phyloP scores from a whole-genome alignment of 768 basidiomycete species.

The Hygrocybe coccinea region DNA sequence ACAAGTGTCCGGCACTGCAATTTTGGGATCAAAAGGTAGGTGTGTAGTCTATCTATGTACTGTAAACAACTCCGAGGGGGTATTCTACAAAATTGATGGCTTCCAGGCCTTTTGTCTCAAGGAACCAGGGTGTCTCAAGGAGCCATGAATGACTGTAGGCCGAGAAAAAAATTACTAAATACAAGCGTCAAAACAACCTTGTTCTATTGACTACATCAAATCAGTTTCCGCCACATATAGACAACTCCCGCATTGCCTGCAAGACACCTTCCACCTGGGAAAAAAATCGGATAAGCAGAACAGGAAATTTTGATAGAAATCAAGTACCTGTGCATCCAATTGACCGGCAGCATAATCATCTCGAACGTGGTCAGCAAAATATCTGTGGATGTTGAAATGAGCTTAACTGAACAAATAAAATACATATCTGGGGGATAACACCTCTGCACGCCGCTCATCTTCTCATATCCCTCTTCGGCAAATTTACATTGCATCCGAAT shows the following conservation, averaged over 20 bases:
- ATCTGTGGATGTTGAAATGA: conserved; percentile 40
- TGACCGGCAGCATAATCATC: conserved; percentile 98
- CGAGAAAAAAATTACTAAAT: too few relatives aligned
- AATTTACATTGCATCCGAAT: conserved; percentile 97
- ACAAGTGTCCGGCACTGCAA: too few relatives aligned
- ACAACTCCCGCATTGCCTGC: conserved; percentile 93
- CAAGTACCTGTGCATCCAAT: conserved; percentile 79
- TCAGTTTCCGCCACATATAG: conserved; percentile 75
- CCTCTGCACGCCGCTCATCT: conserved; percentile 12
- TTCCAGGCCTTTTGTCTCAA: too few relatives aligned
- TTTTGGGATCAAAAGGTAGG: too few relatives aligned
- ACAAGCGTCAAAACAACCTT: too few relatives aligned
- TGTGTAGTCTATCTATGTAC: too few relatives aligned
- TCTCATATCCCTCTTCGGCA: conserved; percentile 51
- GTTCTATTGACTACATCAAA: neutral
- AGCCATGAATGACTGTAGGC: too few relatives aligned
- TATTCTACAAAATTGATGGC: too few relatives aligned
- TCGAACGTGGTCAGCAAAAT: conserved; percentile 83
- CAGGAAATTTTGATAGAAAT: neutral
- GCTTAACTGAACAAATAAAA: neutral
- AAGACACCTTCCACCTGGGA: conserved; percentile 88
- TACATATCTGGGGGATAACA: neutral
- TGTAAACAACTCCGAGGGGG: too few relatives aligned
- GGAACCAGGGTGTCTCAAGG: too few relatives aligned
- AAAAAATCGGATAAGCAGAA: neutral